Base-by-base conservation (phyloP, 192 early-diverging fungal genomes). In the Backusella liffmaniae region DNA sequence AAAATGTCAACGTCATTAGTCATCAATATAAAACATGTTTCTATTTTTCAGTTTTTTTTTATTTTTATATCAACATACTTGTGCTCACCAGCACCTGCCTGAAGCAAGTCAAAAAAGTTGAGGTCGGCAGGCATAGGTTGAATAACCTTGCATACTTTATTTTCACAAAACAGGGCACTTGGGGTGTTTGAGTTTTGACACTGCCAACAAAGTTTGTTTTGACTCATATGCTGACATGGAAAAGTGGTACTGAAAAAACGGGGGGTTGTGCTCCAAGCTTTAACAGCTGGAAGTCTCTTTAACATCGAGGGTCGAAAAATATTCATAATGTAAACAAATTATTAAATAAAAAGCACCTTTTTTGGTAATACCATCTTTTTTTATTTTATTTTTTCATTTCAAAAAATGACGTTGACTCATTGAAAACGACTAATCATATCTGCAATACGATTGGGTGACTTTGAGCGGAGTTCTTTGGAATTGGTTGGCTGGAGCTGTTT, bases 41-140 rank as follows among this genome's bases (percentile, higher is more conserved):
- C 8, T 37, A 26, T 70, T 18, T 10, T 46, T 73, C 5, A 42
- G 13, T 8, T 26, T 26, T 26, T 26, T n/a, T n/a, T n/a, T n/a
- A n/a, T n/a, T n/a, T n/a, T n/a, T n/a, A n/a, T 32, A 16, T 16
- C 3, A 56, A 59, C 68, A 37, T 80, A 83, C 80, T 69, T 66
- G 29, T 79, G 67, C 13, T 67, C 44, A 3, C 73, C 78, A 6
- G 41, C 44, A 53, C 76, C 84, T 51, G 78, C 80, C 66, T 76
- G 42, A 16, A 94, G 82, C 51, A 92, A 80, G 67, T 91, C 86
- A 76, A 84, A 90, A 82, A 89, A 94, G 65, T 83, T 91, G 23
- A 85, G 41, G 12, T 84, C 86, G 4, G 73, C 21, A 18, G 80
- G 79, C 21, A 86, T 79, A 3, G 85, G 81, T 77, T 92, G 92